A percentile compares a stretch with the other conserved stretches of the same genome.
Evolutionary conservation across 2,329 filamentous ascomycete genomes (phyloP).

Genomic region (Fusarium keratoplasticum): DNA sequence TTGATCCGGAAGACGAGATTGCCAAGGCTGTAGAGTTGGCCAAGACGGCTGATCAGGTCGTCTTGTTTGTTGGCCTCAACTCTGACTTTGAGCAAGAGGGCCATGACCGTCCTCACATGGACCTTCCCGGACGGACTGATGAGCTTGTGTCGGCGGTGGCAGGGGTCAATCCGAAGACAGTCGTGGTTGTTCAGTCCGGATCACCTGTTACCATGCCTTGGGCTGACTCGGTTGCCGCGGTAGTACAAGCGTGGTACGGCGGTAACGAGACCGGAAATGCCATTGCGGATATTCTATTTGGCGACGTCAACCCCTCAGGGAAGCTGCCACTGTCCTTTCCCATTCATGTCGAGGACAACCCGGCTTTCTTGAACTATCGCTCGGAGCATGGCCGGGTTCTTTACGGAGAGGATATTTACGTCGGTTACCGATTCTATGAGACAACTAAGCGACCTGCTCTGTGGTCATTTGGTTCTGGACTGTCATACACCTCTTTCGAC

Average conservation of each 20-base stretch:
- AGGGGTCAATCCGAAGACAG: constrained; percentile 74
- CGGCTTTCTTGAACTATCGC: constrained; percentile 79
- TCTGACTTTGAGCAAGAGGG: constrained; percentile 86
- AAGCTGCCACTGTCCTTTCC: constrained; percentile 83
- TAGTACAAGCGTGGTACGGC: constrained; percentile 86
- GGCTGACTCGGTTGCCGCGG: constrained; percentile 65
- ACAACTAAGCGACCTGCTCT: constrained; percentile 77
- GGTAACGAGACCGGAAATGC: constrained; percentile 89
- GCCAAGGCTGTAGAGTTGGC: constrained; percentile 75
- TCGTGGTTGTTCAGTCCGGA: constrained; percentile 81
- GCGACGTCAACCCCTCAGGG: constrained; percentile 78
- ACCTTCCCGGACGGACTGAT: constrained; percentile 79
- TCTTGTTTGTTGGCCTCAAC: constrained; percentile 82
- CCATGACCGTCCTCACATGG: constrained; percentile 81
- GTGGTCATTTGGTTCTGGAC: constrained; percentile 72
- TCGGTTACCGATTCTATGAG: constrained; percentile 86
- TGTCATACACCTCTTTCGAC: constrained; percentile 81
- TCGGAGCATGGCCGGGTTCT: constrained; percentile 77
- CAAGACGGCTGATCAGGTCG: constrained; percentile 77
- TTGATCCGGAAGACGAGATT: constrained; percentile 70
- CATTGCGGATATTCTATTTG: constrained; percentile 83
- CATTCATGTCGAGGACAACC: constrained; percentile 73
- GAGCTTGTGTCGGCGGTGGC: constrained; percentile 75
- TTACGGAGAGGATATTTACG: constrained; percentile 84
- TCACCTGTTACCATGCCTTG: constrained; percentile 81